Conservation (phyloP, 176 grass and related monocot genomes). For the Bothriochloa decipiens region DNA sequence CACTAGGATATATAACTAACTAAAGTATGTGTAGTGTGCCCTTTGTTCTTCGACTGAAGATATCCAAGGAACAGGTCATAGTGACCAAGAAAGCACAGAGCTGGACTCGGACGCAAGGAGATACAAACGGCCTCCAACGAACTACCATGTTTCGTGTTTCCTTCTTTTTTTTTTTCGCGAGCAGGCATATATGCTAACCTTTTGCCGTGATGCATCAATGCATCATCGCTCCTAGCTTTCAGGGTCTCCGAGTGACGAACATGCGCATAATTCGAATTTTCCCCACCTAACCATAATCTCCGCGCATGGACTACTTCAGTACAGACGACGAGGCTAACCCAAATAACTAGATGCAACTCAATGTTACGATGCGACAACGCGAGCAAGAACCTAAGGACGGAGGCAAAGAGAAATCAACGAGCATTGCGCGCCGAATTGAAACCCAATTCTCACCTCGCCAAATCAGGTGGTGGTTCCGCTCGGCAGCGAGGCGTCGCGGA, state of each 20-base stretch:
- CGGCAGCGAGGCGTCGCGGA: conserved; percentile 17
- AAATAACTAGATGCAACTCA: neutral
- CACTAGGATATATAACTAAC: neutral
- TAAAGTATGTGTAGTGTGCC: neutral
- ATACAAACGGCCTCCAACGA: too few species aligned
- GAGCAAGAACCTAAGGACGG: neutral
- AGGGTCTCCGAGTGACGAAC: neutral
- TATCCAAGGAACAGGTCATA: too few species aligned
- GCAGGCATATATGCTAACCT: too few species aligned
- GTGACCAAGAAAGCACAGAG: too few species aligned
- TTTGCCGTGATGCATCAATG: neutral
- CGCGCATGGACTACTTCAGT: neutral
- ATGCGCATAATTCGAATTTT: conserved; percentile 27
- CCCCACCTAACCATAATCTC: neutral
- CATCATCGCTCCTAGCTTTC: neutral
- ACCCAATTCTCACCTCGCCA: conserved; percentile 9
- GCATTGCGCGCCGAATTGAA: conserved; percentile 42
- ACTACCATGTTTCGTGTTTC: too few species aligned
- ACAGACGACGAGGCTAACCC: neutral
- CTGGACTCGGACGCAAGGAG: too few species aligned
- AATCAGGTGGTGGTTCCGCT: conserved; percentile 1
- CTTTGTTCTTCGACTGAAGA: too few species aligned
- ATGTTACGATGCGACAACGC: neutral
- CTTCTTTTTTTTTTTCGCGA: too few species aligned
- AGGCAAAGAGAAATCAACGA: conserved; percentile 20